Evolutionary conservation across 176 grass and related monocot genomes (phyloP), one percentile per base, ranked within the genome.

Genomic region (Bonia amplexicaulis): DNA sequence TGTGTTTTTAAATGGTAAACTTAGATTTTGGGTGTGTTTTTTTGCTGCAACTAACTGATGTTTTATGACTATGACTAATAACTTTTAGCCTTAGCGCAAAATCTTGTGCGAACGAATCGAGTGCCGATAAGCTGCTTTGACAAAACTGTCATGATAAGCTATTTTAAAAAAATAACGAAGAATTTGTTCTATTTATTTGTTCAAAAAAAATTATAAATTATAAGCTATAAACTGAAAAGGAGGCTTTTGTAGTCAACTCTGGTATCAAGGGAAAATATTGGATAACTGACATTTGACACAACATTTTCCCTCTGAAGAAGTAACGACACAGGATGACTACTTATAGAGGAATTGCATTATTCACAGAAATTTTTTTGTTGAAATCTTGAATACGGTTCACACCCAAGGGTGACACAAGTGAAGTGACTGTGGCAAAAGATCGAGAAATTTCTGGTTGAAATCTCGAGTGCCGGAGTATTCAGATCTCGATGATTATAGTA

Each of bases 401-500:
- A 25, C 9, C 58, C 58, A 26, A 58, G 4, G 58, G n/a, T 26
- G 58, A 60, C 58, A 25, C 4, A n/a, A 58, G n/a, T 25, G 58
- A 12, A 60, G 58, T 20, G 51, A 47, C 73, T 68, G 81, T 84
- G 68, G 26, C 26, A 31, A 31, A 41, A 33, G 66, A 64, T 1
- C 13, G 58, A 14, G 72, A 84, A 63, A 29, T 70, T 79, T 74
- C 69, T 46, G 12, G 27, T 39, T 65, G 71, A 11, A 11, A 39
- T 60, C 64, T 81, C 20, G 23, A 15, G 63, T 54, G n/a, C 22
- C 15, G 53, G 79, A 53, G 65, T 2, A 66, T 39, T 39, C 70
- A 27, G 88, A 90, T 86, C 84, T 90, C 88, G 88, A 82, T 72
- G 88, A 71, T 37, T 73, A 67, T 29, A 84, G 58, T 76, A 20